Base-by-base conservation (phyloP, 2,329 filamentous ascomycete species). In the Blastomyces emzantsi region DNA sequence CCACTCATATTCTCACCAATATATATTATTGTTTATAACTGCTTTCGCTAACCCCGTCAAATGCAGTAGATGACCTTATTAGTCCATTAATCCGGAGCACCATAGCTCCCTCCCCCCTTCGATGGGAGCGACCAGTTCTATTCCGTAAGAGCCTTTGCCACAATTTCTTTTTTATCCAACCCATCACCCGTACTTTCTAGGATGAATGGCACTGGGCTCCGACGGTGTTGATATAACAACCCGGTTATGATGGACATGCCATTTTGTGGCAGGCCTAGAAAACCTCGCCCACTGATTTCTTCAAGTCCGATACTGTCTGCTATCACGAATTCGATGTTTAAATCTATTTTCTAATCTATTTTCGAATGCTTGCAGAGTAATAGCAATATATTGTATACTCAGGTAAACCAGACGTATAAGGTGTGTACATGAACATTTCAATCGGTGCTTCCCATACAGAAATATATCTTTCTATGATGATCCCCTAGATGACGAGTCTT, bases 121-220 rank as follows among this genome's bases (percentile, higher is more conserved):
- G 25, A 2, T 49, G 57, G 57, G 6, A 47, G 57, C 25, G 30
- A 22, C 41, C 7, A 60, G 41, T 25, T 60, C 57, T 28, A 49
- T 49, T 28, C 41, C 17, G 57, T 60, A 60, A 49, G 57, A 30
- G 57, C 43, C 36, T 60, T 60, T 22, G 41, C 56, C 43, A 30
- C 49, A 49, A 13, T 43, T 60, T 54, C 55, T 65, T 62, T 58
- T 8, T 65, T 54, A 69, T 67, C 66, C 65, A 64, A 49, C 56
- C 64, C 33, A 49, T 28, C 30, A 55, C 5, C 17, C 19, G 45
- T 65, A 61, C 67, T 69, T 79, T 75, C 72, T 70, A 85, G 90
- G 90, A 93, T 92, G 90, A 91, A 89, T 83, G 90, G 92, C 92
- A 96, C 92, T 96, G 92, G 92, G 92, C 92, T 93, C 92, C 88